phyloP scores from a whole-genome alignment of 1,139 yeast species.

The Pichia sp. region DNA sequence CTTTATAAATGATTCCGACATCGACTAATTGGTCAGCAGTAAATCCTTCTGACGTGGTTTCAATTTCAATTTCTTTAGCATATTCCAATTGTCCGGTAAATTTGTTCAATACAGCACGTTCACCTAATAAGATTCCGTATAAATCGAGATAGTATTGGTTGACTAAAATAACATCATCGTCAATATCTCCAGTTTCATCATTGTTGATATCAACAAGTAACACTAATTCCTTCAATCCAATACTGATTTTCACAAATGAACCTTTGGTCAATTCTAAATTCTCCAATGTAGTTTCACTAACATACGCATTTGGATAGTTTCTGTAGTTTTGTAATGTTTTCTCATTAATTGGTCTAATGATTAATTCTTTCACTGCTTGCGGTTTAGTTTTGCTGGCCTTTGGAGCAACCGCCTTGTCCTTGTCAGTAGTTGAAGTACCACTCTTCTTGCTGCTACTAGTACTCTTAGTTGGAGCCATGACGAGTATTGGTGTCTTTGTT shows the following conservation, averaged over 20 bases:
- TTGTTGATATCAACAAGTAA: constrained; percentile 47
- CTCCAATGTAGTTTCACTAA: constrained; percentile 52
- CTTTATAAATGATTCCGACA: constrained; percentile 27
- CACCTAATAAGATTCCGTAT: constrained; percentile 69
- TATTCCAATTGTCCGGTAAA: constrained; percentile 45
- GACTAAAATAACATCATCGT: constrained; percentile 53
- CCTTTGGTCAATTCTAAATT: constrained; percentile 56
- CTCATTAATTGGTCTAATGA: constrained; percentile 54
- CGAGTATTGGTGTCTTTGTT: no score
- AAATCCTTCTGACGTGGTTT: background rate
- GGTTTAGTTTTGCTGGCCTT: constrained; percentile 42
- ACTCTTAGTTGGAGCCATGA: constrained; percentile 5
- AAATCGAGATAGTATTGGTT: constrained; percentile 49
- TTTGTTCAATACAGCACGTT: constrained; percentile 54
- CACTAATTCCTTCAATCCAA: constrained; percentile 44
- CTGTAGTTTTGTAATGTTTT: constrained; percentile 32
- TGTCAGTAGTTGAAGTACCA: constrained; percentile 7
- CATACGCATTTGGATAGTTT: constrained; percentile 37
- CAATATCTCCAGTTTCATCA: constrained; percentile 36
- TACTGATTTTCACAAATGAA: constrained; percentile 49
- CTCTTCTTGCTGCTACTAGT: constrained; percentile 12
- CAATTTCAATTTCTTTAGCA: constrained; percentile 22
- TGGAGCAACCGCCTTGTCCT: constrained; percentile 11
- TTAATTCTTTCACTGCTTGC: constrained; percentile 42
- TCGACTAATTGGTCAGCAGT: constrained; percentile 27